phyloP scores from a whole-genome alignment of 169 alveolate species.

The Plasmodium cynomolgi region DNA sequence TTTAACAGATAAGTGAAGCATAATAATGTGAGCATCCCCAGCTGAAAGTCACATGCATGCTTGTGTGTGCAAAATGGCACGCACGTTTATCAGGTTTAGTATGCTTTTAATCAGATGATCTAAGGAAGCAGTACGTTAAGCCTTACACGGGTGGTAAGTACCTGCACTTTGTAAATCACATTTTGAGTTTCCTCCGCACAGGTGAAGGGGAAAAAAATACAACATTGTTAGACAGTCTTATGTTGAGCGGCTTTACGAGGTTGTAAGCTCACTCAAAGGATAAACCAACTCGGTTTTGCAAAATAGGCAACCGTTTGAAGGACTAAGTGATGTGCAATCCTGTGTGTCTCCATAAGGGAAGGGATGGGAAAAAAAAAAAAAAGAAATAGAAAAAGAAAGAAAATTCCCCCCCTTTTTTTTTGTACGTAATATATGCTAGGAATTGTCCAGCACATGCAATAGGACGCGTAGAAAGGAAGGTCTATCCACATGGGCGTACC shows the following conservation, averaged over 20 bases:
- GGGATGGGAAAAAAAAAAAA: too few relatives aligned
- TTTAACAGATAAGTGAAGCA: not conserved
- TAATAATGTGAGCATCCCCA: not conserved
- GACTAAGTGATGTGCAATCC: not conserved
- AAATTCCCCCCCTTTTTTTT: not conserved
- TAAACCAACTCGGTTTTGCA: not conserved
- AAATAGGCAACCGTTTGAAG: not conserved
- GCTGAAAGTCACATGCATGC: not conserved
- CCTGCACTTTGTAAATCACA: not conserved
- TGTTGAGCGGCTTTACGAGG: not conserved
- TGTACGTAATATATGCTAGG: not conserved
- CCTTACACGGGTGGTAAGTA: not conserved
- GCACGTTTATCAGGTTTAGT: not conserved
- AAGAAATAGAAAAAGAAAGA: too few relatives aligned
- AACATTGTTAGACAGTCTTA: not conserved
- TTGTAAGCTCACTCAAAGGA: not conserved
- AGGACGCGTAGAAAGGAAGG: not conserved
- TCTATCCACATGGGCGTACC: not conserved
- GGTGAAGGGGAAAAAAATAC: not conserved
- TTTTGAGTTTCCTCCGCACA: not conserved
- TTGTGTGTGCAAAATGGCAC: not conserved
- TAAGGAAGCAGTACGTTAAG: not conserved
- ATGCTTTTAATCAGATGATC: not conserved
- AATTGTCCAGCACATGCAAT: not conserved
- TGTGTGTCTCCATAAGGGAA: not conserved